Conservation (phyloP, 2,329 filamentous ascomycete species). For the Monilinia aucupariae region DNA sequence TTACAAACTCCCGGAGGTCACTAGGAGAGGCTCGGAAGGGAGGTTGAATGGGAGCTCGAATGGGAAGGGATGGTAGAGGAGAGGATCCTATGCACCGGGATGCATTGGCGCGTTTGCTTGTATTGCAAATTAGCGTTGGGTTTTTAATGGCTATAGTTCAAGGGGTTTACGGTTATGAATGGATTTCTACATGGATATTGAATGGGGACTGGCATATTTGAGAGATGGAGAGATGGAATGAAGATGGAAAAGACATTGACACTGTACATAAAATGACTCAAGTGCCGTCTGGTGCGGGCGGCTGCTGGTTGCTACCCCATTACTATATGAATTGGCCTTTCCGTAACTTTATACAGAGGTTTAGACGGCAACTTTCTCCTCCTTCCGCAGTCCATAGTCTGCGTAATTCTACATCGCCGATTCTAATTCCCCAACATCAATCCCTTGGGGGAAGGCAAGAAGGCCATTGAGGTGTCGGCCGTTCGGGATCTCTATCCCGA, state of each 20-base stretch:
- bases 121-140: constrained; percentile 12
- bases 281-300: not conserved
- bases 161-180: constrained; percentile 1
- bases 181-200: constrained; percentile 11
- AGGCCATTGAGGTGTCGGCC: not conserved
- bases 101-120: constrained; percentile 10
- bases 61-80: not conserved
- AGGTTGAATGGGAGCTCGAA: not conserved
- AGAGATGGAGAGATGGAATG: not conserved
- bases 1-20: not conserved
- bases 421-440: not conserved
- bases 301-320: not conserved
- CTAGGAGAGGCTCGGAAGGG: not conserved
- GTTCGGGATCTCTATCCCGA: not conserved
- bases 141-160: constrained; percentile 6
- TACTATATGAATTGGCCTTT: constrained; percentile 11
- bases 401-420: not conserved
- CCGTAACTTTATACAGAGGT: constrained; percentile 4
- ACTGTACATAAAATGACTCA: constrained; percentile 13
- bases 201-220: constrained; percentile 6
- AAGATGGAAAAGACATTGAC: constrained; percentile 6
- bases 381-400: not conserved
- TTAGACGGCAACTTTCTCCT: not conserved
- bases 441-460: not conserved
- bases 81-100: not conserved